Percentiles rank a stretch among this genome's conserved stretches.
These are phyloP conservation scores for Chlamydomonas sp. DNA, from an alignment of 139 green algal species.

Conservation along the genomic window DNA sequence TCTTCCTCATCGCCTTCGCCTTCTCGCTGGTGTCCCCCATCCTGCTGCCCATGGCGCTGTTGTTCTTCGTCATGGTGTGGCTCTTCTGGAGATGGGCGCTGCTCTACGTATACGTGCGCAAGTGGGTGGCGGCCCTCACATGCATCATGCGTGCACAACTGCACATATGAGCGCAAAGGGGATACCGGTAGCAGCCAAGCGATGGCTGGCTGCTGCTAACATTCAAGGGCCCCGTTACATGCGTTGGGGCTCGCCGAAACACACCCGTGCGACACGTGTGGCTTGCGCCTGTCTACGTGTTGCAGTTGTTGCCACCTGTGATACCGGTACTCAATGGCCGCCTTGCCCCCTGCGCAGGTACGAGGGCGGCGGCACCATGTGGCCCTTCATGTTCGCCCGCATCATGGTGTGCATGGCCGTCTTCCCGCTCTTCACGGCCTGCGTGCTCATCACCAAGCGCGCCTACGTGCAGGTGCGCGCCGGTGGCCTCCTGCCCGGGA, in stretches of 20 bases:
- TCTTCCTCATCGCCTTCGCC: constrained; percentile 59
- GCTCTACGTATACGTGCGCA: constrained; percentile 68
- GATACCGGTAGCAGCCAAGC: too few relatives aligned
- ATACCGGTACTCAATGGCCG: too few relatives aligned
- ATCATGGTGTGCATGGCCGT: constrained; percentile 58
- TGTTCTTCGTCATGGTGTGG: constrained; percentile 64
- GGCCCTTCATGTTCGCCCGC: constrained; percentile 62
- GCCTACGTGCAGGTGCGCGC: constrained; percentile 59
- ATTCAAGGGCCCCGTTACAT: too few relatives aligned
- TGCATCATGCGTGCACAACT: background rate
- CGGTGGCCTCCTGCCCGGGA: too few relatives aligned
- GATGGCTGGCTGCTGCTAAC: too few relatives aligned
- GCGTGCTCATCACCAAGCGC: constrained; percentile 72
- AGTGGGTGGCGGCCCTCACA: background rate
- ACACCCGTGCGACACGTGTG: too few relatives aligned
- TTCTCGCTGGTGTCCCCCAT: constrained; percentile 74
- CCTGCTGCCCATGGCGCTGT: constrained; percentile 67
- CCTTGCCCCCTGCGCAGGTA: constrained; percentile 52
- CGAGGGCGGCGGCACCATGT: constrained; percentile 70
- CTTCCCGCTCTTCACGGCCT: constrained; percentile 69
- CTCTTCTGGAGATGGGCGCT: constrained; percentile 47
- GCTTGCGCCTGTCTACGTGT: too few relatives aligned
- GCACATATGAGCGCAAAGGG: background rate
- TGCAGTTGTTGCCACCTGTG: too few relatives aligned
- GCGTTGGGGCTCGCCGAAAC: too few relatives aligned